Base-by-base conservation (phyloP, 257 asterid species). In the Ajuga chamaepitys region DNA sequence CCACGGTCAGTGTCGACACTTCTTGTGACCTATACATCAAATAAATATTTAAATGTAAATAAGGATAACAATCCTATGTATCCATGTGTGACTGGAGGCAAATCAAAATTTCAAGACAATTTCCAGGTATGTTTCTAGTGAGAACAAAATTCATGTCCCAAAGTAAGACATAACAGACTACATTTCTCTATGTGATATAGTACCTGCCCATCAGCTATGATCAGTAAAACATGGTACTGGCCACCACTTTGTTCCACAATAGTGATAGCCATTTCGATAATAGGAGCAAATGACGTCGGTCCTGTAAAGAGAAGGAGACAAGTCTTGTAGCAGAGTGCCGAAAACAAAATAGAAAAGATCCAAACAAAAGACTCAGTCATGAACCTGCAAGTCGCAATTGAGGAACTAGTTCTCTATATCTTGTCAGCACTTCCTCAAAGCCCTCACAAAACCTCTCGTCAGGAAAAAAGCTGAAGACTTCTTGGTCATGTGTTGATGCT, bases 401-500 rank as follows among this genome's bases (percentile, higher is more conserved):
- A 62, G 99, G 99, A 72, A 89, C 96, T 62, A 93, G 76, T 69
- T 89, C 96, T 71, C 94, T 82, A 61, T 93, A 93, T 70, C 99
- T 85, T 7, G 74, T 68, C 80, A 93, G 62, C 9, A 93, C 97
- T 76, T 89, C 96, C 80, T 93, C 99, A 67, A 93, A 93, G 24
- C 99, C 99, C 12, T 93, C 86, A 68, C 99, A 93, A 69, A 80
- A 81, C 66, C 85, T 83, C 12, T 89, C 97, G 26, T 89, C 95
- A 0, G 96, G 87, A 38, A 73, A 82, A 73, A 93, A 93, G 78
- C 90, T 83, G 76, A 89, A 93, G 69, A 85, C 95, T 73, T 89
- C 97, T 81, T 89, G 96, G 75, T 93, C 99, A 78, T 93, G 99
- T n/a, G 99, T 93, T 12, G 99, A 87, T 58, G 99, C 97, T 93